Base-by-base conservation (phyloP, 352 stramenopile species). In the Pythium rhizo-oryzae region DNA sequence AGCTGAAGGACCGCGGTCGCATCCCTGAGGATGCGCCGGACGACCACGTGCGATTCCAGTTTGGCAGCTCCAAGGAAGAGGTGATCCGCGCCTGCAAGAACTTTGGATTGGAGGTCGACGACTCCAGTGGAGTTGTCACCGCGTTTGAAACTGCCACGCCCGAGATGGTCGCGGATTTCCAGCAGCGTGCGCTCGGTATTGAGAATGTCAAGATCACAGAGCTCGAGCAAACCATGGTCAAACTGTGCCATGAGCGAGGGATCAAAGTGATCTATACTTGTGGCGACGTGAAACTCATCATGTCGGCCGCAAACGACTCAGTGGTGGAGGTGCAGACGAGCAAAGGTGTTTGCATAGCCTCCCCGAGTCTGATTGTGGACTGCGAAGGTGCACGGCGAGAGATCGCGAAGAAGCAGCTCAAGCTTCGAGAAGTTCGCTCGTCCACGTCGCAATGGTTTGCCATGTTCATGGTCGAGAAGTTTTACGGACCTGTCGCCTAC, bases 141-240 rank as follows among this genome's bases (percentile, higher is more conserved):
- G 55, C n/a, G 12, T 70, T 72, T 19, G 6, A 60, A 5, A 67
- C 55, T 25, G 37, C 35, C 13, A 70, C 64, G 4, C 64, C 64
- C 24, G 65, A 72, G 47, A 69, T 70, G 60, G 56, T 76, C 24
- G 49, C 47, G 1, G 63, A 66, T 12, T 60, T 71, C 16, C 69
- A 76, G 23, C 59, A 76, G 43, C 69, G 60, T 11, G 69, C 28
- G 9, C 12, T 72, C 0, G 69, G 64, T 16, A 63, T 76, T 4
- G 52, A 72, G 21, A 72, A 70, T 46, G 64, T 63, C 8, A 66
- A 72, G 49, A 72, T 76, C 44, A 61, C 62, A 18, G 70, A 76
- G 35, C 65, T 72, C 12, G 70, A 76, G 23, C 64, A 67, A 46
- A 69, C 70, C n/a, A 72, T 76, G 70, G 70, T 64, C 11, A 37